These are phyloP conservation scores for Physcia stellaris DNA, from an alignment of 495 filamentous ascomycete genomes.

Conservation along the genomic window DNA sequence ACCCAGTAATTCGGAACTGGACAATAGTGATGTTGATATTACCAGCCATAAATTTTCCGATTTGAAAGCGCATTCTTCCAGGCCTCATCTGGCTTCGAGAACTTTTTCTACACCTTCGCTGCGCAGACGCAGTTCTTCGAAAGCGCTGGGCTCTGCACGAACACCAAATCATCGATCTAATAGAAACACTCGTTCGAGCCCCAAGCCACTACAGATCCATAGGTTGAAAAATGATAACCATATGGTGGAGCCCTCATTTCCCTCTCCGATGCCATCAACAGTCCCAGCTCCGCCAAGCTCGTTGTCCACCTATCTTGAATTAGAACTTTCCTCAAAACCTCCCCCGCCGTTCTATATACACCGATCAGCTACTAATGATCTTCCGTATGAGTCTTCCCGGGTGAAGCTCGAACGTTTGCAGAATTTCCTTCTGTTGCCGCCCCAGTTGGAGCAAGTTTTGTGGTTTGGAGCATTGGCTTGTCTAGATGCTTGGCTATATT, in stretches of 20 bases:
- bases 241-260: conserved; percentile 26
- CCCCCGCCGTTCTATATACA: conserved; percentile 86
- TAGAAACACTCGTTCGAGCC: conserved; percentile 10
- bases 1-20: too few relatives aligned
- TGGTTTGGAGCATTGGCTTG: conserved; percentile 82
- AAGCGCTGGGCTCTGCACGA: conserved; percentile 3
- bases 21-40: too few relatives aligned
- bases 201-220: conserved; percentile 28
- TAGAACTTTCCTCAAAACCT: conserved; percentile 68
- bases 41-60: too few relatives aligned
- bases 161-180: conserved; percentile 5
- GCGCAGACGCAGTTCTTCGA: conserved; percentile 22
- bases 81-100: too few relatives aligned
- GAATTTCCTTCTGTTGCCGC: conserved; percentile 75
- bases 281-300: conserved; percentile 77
- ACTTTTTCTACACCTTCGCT: conserved; percentile 25
- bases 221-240: conserved; percentile 17
- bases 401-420: conserved; percentile 86
- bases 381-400: conserved; percentile 91
- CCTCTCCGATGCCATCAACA: conserved; percentile 53
- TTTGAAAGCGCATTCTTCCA: too few relatives aligned
- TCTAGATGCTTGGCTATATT: conserved; percentile 93
- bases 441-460: conserved; percentile 70
- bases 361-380: conserved; percentile 53
- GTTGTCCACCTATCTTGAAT: conserved; percentile 74